Evolutionary conservation across 2,329 filamentous ascomycete genomes (phyloP).

Genomic region (Capronia epimyces): DNA sequence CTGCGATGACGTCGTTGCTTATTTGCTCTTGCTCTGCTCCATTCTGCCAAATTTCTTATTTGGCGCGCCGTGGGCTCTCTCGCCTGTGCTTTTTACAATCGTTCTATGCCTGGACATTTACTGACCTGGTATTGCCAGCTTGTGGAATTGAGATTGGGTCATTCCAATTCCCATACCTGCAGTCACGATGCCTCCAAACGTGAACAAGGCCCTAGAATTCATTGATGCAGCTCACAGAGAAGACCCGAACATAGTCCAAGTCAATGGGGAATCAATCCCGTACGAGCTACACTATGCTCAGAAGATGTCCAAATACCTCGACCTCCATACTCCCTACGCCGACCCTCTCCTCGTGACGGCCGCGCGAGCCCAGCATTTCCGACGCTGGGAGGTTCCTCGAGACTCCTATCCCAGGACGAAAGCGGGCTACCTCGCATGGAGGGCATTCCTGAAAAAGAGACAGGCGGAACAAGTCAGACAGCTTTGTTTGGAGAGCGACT

Average conservation of each 20-base stretch:
- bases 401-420: slow-evolving; percentile 67
- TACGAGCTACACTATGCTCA: slow-evolving; percentile 79
- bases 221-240: slow-evolving; percentile 69
- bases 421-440: slow-evolving; percentile 74
- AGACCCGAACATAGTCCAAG: slow-evolving; percentile 56
- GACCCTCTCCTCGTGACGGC: slow-evolving; percentile 66
- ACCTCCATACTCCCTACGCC: slow-evolving; percentile 54
- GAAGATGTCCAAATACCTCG: slow-evolving; percentile 71
- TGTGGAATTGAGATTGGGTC: no score
- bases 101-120: neutral
- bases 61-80: neutral
- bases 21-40: no score
- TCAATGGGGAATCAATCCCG: slow-evolving; percentile 48
- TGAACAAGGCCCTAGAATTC: slow-evolving; percentile 51
- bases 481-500: slow-evolving; percentile 52
- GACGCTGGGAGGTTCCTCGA: slow-evolving; percentile 77
- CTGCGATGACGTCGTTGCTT: neutral
- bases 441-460: slow-evolving; percentile 65
- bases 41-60: no score
- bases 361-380: slow-evolving; percentile 78
- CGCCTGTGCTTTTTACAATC: neutral
- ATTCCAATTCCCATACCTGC: neutral
- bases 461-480: slow-evolving; percentile 57
- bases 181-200: slow-evolving; percentile 24
- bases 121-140: no score